phyloP scores from a whole-genome alignment of 345 rosid genomes.

The Dovyalis caffra region DNA sequence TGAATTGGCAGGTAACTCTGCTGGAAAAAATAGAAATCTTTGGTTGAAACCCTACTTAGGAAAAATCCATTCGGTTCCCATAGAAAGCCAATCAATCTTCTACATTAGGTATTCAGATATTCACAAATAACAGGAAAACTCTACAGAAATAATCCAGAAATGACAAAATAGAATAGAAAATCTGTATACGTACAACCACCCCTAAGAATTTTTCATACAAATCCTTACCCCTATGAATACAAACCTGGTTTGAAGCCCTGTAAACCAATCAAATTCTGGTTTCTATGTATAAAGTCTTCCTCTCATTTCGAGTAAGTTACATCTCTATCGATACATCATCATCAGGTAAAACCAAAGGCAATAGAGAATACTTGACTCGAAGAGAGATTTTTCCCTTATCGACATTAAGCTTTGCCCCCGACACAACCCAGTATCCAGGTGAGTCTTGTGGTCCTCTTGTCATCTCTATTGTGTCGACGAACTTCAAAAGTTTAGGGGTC shows the following conservation, averaged over 20 bases:
- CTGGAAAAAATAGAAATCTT: neutral
- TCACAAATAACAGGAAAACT: neutral
- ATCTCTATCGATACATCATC: conserved; percentile 15
- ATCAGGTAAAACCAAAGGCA: conserved; percentile 28
- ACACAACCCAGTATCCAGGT: conserved; percentile 96
- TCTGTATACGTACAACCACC: neutral
- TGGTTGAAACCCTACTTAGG: neutral
- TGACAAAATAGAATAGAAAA: neutral
- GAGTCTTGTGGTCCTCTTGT: conserved; percentile 84
- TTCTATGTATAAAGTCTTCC: neutral
- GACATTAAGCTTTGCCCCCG: conserved; percentile 81
- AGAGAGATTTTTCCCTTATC: conserved; percentile 87
- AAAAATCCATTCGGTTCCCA: neutral
- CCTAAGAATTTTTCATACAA: neutral
- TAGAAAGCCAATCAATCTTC: neutral
- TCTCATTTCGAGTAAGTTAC: neutral
- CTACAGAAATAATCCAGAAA: neutral
- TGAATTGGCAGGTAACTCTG: too few relatives aligned
- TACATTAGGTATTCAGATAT: neutral
- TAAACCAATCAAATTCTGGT: neutral
- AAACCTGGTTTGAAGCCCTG: neutral
- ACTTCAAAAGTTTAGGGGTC: conserved; percentile 82
- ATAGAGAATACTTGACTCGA: conserved; percentile 81
- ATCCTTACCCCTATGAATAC: neutral
- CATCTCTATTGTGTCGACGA: conserved; percentile 89